Base-by-base conservation (phyloP, 305 asterid species). In the Stenogyne calaminthoides region DNA sequence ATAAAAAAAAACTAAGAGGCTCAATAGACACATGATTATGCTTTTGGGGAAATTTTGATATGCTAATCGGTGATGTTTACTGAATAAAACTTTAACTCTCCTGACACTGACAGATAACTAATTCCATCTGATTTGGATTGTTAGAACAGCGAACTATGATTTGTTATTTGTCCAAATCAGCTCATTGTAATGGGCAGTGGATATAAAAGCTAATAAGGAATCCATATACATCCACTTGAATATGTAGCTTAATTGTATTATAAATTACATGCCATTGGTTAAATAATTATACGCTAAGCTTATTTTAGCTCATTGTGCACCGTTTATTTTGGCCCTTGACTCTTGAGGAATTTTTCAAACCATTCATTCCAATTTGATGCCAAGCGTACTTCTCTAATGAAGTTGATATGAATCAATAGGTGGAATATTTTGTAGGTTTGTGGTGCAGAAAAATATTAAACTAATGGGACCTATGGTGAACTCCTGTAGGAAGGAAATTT, bases 1-100 rank as follows among this genome's bases (percentile, higher is more conserved):
- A 29, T 22, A 20, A 7, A 34, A 68, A 52, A 36, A 6, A 49
- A 22, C 0, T 3, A 56, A 22, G 8, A 20, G 36, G 7, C 15
- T 8, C 40, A 58, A 25, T 4, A 12, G 9, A 11, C 16, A 6
- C 9, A 12, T 12, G 32, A 1, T 57, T 66, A 15, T 18, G 18
- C 40, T 55, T 57, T 20, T 32, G 60, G 34, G 51, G 51, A 25
- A 54, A 64, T 44, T 63, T 52, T n/a, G 52, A 62, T 72, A 20
- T 63, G 10, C 58, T 37, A 18, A 20, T 20, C 6, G 15, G 54
- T 27, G 54, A 37, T 67, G 61, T 3, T 47, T 49, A 9, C 61
- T 4, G 16, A 19, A 67, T 65, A 20, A 14, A 32, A 19, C 36
- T 56, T 55, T 2, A 20, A 10, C 29, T 9, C 14, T 36, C 3